Evolutionary conservation across 441 rosid species (phyloP).

Genomic region (Adansonia gregorii): DNA sequence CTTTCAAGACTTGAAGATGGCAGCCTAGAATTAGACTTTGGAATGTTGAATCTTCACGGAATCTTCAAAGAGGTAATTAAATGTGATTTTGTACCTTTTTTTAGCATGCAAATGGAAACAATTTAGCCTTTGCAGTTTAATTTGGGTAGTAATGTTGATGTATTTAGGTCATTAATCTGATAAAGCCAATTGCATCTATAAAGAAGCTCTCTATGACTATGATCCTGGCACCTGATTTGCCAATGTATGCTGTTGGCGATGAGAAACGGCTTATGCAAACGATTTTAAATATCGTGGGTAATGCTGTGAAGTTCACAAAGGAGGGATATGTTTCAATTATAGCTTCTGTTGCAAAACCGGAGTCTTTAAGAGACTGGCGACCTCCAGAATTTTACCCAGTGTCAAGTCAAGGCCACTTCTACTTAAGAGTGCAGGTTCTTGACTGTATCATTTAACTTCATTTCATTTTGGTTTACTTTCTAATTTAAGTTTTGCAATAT

Average conservation of each 20-base stretch:
- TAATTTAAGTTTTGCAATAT: neutral
- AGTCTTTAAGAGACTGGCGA: conserved; percentile 67
- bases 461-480: conserved; percentile 13
- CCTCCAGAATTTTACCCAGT: conserved; percentile 67
- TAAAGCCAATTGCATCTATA: conserved; percentile 78
- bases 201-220: conserved; percentile 67
- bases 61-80: conserved; percentile 70
- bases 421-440: conserved; percentile 75
- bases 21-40: conserved; percentile 65
- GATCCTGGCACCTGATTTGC: conserved; percentile 76
- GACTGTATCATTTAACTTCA: conserved; percentile 21
- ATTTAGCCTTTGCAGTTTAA: neutral
- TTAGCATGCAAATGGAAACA: neutral
- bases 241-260: conserved; percentile 71
- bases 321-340: conserved; percentile 70
- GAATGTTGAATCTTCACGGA: conserved; percentile 65
- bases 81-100: neutral
- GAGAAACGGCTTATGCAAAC: conserved; percentile 84
- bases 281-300: conserved; percentile 76
- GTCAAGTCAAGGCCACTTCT: conserved; percentile 68
- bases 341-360: conserved; percentile 80
- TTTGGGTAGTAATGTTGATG: conserved; percentile 11
- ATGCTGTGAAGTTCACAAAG: conserved; percentile 95
- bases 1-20: conserved; percentile 93
- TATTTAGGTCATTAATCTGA: conserved; percentile 63